Percentiles rank a stretch among this genome's conserved stretches.
Evolutionary conservation across 1,139 yeast genomes (phyloP).

Genomic region (Suhomyces taliae): DNA sequence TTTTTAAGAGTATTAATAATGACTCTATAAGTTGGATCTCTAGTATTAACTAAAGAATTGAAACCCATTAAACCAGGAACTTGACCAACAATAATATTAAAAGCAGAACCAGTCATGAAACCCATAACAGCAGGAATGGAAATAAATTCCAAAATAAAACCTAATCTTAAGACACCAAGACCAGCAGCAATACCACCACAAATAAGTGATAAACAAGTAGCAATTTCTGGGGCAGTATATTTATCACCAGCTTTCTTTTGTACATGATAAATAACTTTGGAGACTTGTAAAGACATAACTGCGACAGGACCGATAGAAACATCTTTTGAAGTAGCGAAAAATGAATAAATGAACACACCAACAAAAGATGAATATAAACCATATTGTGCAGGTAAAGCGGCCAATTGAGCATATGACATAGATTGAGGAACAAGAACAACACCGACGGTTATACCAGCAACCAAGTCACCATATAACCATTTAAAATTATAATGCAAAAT

Average conservation of each 20-base stretch:
- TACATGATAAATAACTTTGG: constrained; percentile 72
- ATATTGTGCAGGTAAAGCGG: constrained; percentile 76
- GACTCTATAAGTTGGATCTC: constrained; percentile 67
- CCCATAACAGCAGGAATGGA: constrained; percentile 94
- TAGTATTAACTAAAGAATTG: constrained; percentile 63
- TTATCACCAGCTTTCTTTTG: constrained; percentile 38
- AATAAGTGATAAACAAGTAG: constrained; percentile 73
- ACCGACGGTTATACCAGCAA: constrained; percentile 93
- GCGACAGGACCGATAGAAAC: constrained; percentile 98
- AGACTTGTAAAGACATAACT: constrained; percentile 87
- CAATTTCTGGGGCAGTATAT: constrained; percentile 65
- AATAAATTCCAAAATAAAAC: constrained; percentile 84
- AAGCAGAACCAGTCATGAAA: constrained; percentile 93
- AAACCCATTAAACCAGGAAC: constrained; percentile 86
- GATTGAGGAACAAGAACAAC: constrained; percentile 92
- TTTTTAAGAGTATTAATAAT: constrained; percentile 72
- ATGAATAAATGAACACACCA: constrained; percentile 84
- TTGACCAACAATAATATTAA: constrained; percentile 79
- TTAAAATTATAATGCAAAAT: constrained; percentile 74
- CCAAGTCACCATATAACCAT: constrained; percentile 81
- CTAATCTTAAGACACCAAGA: constrained; percentile 78
- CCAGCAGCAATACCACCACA: constrained; percentile 87
- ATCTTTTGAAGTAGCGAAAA: constrained; percentile 94
- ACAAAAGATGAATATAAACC: constrained; percentile 92
- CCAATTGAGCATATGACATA: constrained; percentile 91